Conservation (phyloP, 2,329 filamentous ascomycete species). For the Epichloe uncinata region DNA sequence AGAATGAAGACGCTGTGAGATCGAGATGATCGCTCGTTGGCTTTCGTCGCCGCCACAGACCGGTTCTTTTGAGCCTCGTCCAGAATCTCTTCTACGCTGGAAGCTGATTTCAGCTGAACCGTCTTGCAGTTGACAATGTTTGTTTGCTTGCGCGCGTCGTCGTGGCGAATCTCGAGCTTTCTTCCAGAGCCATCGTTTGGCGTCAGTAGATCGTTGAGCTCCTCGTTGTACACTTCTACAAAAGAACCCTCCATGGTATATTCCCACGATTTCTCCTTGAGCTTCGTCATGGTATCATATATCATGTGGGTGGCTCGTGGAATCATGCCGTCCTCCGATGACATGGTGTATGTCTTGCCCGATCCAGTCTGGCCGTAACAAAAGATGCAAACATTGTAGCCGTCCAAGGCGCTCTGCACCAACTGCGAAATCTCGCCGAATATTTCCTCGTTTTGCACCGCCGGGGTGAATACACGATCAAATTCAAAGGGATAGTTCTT, state of each 20-base stretch:
- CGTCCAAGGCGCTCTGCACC: conserved; percentile 89
- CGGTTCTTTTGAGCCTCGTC: conserved; percentile 72
- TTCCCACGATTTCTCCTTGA: conserved; percentile 85
- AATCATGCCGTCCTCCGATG: conserved; percentile 82
- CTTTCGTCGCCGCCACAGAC: conserved; percentile 90
- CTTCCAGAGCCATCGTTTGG: conserved; percentile 48
- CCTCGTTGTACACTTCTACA: conserved; percentile 97
- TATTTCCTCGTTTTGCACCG: conserved; percentile 66
- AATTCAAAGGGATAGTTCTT: conserved; percentile 82
- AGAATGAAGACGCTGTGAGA: conserved; percentile 96
- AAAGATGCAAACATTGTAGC: conserved; percentile 98
- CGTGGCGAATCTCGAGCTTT: conserved; percentile 83
- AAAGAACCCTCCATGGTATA: conserved; percentile 94
- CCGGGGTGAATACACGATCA: conserved; percentile 78
- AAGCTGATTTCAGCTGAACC: conserved; percentile 63
- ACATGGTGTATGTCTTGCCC: conserved; percentile 97
- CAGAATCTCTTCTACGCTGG: conserved; percentile 69
- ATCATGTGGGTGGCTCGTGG: conserved; percentile 87
- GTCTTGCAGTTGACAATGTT: conserved; percentile 68
- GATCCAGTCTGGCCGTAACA: conserved; percentile 97
- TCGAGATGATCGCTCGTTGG: conserved; percentile 86
- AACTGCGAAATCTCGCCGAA: conserved; percentile 96
- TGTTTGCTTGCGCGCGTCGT: conserved; percentile 69
- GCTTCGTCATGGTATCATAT: conserved; percentile 69
- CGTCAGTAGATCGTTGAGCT: conserved; percentile 74